Percentiles rank a stretch among this genome's conserved stretches.
phyloP scores from a whole-genome alignment of 2,329 filamentous ascomycete species.

The Gnomoniopsis sp. region DNA sequence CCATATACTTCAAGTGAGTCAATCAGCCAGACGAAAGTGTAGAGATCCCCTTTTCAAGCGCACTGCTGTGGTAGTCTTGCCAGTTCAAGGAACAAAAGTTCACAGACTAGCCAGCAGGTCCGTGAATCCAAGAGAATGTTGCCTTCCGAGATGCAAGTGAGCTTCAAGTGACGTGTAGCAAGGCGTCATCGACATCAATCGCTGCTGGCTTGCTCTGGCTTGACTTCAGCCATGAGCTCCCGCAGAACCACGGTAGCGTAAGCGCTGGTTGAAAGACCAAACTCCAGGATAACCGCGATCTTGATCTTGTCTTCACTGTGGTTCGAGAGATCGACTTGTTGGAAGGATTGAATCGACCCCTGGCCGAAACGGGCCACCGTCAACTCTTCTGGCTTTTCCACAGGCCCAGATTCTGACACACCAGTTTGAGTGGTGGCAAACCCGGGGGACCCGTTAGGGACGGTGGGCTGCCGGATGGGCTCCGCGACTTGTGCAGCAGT shows the following conservation, averaged over 20 bases:
- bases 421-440: background rate
- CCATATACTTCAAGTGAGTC: background rate
- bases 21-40: too few relatives aligned
- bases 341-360: conserved; percentile 17
- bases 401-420: background rate
- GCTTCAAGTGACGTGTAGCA: too few relatives aligned
- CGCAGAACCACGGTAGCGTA: conserved; percentile 36
- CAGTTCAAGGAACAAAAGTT: background rate
- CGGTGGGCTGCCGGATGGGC: conserved; percentile 11
- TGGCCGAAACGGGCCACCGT: background rate
- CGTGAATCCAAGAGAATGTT: background rate
- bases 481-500: background rate
- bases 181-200: too few relatives aligned
- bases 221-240: conserved; percentile 28
- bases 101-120: background rate
- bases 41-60: background rate
- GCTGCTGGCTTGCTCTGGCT: conserved; percentile 11
- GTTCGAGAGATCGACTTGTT: conserved; percentile 21
- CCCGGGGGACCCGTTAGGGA: background rate
- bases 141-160: too few relatives aligned
- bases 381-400: background rate
- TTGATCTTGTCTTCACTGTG: conserved; percentile 24
- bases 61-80: background rate
- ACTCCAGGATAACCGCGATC: conserved; percentile 35
- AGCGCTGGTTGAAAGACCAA: conserved; percentile 33